Evolutionary conservation across 108 stramenopile genomes (phyloP), one percentile per base, ranked within the genome.

Genomic region (Nannochloropsis salina): DNA sequence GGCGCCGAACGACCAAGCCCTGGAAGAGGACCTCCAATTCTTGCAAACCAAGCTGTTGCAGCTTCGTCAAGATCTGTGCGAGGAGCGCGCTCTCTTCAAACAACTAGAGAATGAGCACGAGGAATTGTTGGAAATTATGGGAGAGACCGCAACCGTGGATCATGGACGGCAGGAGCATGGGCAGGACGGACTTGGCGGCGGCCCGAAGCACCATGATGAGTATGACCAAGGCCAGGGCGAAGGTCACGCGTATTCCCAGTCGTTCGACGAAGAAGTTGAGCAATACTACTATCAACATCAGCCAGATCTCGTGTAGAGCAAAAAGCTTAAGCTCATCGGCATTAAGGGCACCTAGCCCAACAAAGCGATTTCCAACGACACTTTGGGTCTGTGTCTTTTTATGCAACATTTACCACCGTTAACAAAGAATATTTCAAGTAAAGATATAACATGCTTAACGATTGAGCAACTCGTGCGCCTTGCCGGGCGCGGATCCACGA

Each of bases 231-330:
- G n/a, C 4, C n/a, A 74, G 20, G 20, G n/a, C 15, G 6, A 74
- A n/a, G 20, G n/a, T 74, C 61, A 74, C n/a, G 15, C 15, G 20
- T n/a, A 74, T 74, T 31, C 31, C 31, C 31, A 31, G 31, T 31
- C 31, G 31, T 31, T 31, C 31, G 61, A 74, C 61, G 61, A 74
- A 74, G 61, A 74, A 2, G 61, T 74, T 15, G 61, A 74, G n/a
- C 61, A 74, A n/a, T 74, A n/a, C n/a, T 74, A 74, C n/a, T 3
- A 74, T 74, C 6, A 74, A 6, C 61, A n/a, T 15, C 61, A 74
- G 61, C 61, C 61, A n/a, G 61, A 74, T n/a, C 61, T 74, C n/a
- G 61, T 74, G 61, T 74, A 31, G 61, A 74, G 61, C n/a, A n/a
- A 74, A n/a, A 8, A n/a, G 61, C 2, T 15, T 4, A 74, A 74